Base-by-base conservation (phyloP, 2,329 filamentous ascomycete genomes). In the Fusarium mundagurra region DNA sequence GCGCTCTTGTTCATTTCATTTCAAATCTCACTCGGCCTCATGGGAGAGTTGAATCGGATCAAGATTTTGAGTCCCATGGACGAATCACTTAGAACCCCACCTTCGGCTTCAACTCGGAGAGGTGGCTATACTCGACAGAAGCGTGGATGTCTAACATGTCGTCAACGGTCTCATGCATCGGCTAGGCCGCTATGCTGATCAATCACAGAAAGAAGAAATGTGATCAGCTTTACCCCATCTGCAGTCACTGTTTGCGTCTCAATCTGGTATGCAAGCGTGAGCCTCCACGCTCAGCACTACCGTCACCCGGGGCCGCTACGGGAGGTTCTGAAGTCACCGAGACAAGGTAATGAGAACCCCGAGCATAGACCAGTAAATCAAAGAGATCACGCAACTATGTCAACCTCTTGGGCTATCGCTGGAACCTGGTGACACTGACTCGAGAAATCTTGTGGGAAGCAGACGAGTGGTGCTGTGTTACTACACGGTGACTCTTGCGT, bases 81-180 rank as follows among this genome's bases (percentile, higher is more conserved):
- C 50, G 50, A 29, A 38, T 38, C 33, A 38, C 33, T 22, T 29
- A 27, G 10, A 38, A 9, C 33, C 14, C 18, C 24, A n/a, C 24
- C 33, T 34, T 47, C 45, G 18, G 41, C 17, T 24, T 14, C 39
- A 33, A 24, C 43, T 29, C 45, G 38, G 29, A 71, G 65, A 33
- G 60, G 61, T 22, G 74, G 74, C 9, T 77, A 74, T 51, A 73
- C 70, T 16, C 71, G 73, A 38, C 71, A 77, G 60, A 64, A 75
- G 33, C 67, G 67, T 17, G 74, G 71, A 27, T 77, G 76, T 48
- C 34, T 71, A 34, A 77, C 76, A 14, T 78, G 71, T n/a, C 68
- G 74, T 36, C 65, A 69, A 43, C 65, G 71, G 18, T 10, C 43
- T 22, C 33, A 50, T 29, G n/a, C n/a, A 36, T 48, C 57, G 17